Conservation (phyloP, 768 basidiomycete species). For the Auricularia cornea region DNA sequence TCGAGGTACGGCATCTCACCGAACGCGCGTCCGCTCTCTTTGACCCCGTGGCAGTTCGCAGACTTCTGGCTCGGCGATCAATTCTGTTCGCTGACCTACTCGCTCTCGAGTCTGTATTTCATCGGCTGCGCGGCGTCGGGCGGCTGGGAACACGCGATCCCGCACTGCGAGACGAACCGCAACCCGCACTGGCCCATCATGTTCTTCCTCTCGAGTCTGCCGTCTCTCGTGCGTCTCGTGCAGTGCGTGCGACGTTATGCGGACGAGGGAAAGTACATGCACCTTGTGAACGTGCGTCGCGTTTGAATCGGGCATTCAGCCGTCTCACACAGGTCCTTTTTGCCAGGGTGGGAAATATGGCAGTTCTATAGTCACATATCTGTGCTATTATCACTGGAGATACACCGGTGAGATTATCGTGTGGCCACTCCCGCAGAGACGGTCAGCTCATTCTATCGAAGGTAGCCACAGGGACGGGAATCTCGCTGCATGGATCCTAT, state of each 20-base stretch:
- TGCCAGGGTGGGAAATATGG: conserved; percentile 78
- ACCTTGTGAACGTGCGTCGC: conserved; percentile 74
- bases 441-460: no score
- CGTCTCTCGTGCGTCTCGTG: conserved; percentile 66
- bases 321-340: not conserved
- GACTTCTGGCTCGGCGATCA: conserved; percentile 92
- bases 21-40: no score
- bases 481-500: conserved; percentile 64
- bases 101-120: conserved; percentile 63
- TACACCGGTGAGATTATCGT: conserved; percentile 55
- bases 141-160: conserved; percentile 43
- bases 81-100: conserved; percentile 70
- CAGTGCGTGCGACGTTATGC: conserved; percentile 84
- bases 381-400: conserved; percentile 75
- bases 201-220: conserved; percentile 53
- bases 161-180: conserved; percentile 35
- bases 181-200: conserved; percentile 52
- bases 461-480: conserved; percentile 33
- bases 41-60: no score
- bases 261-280: conserved; percentile 65
- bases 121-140: conserved; percentile 64
- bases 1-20: conserved; percentile 70
- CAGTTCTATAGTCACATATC: conserved; percentile 52
- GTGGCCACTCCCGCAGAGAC: no score
- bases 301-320: not conserved